Conservation (phyloP, 2,329 filamentous ascomycete species). For the Xylariaceae sp. region DNA sequence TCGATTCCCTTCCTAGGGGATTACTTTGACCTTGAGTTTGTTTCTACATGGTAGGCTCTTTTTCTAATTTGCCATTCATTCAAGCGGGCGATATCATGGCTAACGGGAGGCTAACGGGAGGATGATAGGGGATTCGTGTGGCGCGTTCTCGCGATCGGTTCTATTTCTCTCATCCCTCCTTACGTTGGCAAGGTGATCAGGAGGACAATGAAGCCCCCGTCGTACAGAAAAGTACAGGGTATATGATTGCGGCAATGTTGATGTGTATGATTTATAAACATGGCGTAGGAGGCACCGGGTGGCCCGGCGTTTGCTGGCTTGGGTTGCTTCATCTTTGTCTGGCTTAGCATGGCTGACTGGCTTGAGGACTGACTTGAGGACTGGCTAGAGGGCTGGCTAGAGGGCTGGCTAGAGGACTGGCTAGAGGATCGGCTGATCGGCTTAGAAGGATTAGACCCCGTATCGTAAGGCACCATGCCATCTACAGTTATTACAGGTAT, state of each 20-base stretch:
- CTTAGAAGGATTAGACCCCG: too few relatives aligned
- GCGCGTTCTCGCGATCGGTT: constrained; percentile 74
- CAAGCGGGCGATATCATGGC: neutral
- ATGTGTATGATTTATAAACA: neutral
- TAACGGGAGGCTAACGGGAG: constrained; percentile 17
- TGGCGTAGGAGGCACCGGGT: constrained; percentile 2
- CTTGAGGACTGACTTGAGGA: neutral
- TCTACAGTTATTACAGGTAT: too few relatives aligned
- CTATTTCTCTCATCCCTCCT: constrained; percentile 77
- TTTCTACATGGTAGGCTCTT: constrained; percentile 59
- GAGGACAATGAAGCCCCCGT: constrained; percentile 81
- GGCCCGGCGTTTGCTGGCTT: constrained; percentile 12
- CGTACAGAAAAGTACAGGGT: constrained; percentile 86
- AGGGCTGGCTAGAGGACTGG: too few relatives aligned
- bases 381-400: neutral
- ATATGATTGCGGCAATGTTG: constrained; percentile 39
- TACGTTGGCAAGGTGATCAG: constrained; percentile 82
- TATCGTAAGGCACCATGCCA: too few relatives aligned
- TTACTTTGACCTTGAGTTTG: constrained; percentile 83
- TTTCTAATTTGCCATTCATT: neutral
- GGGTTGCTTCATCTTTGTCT: constrained; percentile 4
- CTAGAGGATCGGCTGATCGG: too few relatives aligned
- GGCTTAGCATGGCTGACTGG: neutral
- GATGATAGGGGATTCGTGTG: constrained; percentile 69
- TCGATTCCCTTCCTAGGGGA: constrained; percentile 78